Evolutionary conservation across 148 eudicot genomes (phyloP).

Genomic region (Pouteria glomerata): DNA sequence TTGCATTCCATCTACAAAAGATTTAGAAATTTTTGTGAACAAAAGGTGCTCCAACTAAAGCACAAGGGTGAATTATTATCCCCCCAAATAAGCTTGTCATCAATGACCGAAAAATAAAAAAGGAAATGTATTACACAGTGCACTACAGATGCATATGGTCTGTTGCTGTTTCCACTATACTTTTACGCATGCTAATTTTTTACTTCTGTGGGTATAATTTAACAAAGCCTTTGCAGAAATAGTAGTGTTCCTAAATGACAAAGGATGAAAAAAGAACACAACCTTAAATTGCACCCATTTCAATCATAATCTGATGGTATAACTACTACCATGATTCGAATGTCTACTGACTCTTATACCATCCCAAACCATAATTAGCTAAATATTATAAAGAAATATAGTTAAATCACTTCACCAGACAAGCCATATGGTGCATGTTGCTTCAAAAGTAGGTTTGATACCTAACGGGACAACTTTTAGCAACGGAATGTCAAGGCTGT

Average conservation of each 20-base stretch:
- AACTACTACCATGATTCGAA: neutral
- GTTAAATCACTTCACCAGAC: neutral
- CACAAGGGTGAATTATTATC: too few relatives aligned
- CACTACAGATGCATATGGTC: too few relatives aligned
- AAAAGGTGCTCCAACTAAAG: too few relatives aligned
- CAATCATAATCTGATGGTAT: too few relatives aligned
- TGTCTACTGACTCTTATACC: neutral
- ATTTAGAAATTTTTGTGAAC: too few relatives aligned
- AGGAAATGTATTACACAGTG: too few relatives aligned
- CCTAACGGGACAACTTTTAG: neutral
- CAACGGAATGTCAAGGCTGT: neutral
- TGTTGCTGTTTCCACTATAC: neutral
- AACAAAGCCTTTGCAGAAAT: too few relatives aligned
- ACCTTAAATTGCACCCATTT: too few relatives aligned
- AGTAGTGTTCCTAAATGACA: too few relatives aligned
- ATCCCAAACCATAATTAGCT: neutral
- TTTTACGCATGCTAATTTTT: neutral
- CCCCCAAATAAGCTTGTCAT: too few relatives aligned
- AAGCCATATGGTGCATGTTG: neutral
- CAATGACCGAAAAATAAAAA: too few relatives aligned
- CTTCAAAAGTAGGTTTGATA: neutral
- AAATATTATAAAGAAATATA: neutral
- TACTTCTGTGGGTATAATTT: neutral
- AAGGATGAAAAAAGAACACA: neutral
- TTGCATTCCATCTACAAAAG: too few relatives aligned